A percentile compares a stretch with the other conserved stretches of the same genome.
Conservation (phyloP, 306 rosid species). For the Castanopsis chinensis region DNA sequence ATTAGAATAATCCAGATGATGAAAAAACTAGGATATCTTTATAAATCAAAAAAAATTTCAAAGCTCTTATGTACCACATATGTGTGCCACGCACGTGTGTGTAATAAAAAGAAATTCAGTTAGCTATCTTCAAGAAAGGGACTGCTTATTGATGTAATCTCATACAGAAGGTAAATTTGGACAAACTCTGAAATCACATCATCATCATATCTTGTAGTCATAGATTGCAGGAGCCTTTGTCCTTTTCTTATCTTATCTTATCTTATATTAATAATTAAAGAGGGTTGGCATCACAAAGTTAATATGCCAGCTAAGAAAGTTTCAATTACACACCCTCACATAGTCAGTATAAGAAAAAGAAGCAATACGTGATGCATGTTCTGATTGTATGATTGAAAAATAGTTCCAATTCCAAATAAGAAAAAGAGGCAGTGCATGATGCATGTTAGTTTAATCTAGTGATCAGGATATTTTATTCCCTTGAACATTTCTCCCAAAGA, state of each 20-base stretch:
- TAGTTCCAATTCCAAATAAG: no score
- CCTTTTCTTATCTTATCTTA: slow-evolving; percentile 4
- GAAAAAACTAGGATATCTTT: neutral
- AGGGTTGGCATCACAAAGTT: slow-evolving; percentile 43
- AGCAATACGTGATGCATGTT: slow-evolving; percentile 9
- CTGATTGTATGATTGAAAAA: slow-evolving; percentile 8
- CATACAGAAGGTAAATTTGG: no score
- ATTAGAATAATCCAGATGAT: neutral
- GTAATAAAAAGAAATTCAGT: no score
- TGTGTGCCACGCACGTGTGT: no score
- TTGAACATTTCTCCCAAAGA: neutral
- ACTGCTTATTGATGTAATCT: no score
- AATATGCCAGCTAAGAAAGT: slow-evolving; percentile 45
- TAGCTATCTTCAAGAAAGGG: no score
- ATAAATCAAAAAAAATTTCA: no score
- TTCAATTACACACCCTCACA: slow-evolving; percentile 35
- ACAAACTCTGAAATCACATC: neutral
- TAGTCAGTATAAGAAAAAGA: slow-evolving; percentile 12
- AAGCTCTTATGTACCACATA: no score
- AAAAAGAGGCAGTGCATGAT: no score
- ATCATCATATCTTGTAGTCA: neutral
- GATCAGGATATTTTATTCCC: slow-evolving; percentile 7
- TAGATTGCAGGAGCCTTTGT: neutral
- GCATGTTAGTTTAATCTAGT: neutral
- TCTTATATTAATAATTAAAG: neutral